Base-by-base conservation (phyloP, 371 early-diverging fungal species). In the Saksenaea oblongispora region DNA sequence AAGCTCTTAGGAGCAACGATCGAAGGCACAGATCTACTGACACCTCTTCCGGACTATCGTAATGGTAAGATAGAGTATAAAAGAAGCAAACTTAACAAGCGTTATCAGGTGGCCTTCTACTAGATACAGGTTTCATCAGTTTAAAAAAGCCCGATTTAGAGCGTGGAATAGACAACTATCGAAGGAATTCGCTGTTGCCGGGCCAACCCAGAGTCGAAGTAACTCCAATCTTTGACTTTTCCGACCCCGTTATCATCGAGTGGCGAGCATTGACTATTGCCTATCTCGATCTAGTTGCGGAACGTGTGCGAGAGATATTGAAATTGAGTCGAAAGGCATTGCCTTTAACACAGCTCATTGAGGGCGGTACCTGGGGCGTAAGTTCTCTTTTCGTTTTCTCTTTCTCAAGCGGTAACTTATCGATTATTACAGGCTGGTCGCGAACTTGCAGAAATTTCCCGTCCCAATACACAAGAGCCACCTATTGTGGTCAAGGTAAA, bases 181-280 rank as follows among this genome's bases (percentile, higher is more conserved):
- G 72, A 59, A 64, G 65, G 34, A 80, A 80, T 54, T 73, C 81
- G 18, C 59, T 78, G 1, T 62, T 76, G 34, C 74, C 78, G 11
- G 70, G 74, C 15, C 81, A 80, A 54, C 74, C 78, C 41, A 78
- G 74, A 55, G 56, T 80, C 14, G 81, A 80, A 57, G 82, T 78
- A 1, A 71, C 76, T 17, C 94, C 93, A 26, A 75, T 84, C 67
- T 94, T 94, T 73, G 87, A 89, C 22, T 89, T 88, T 57, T 75
- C 82, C 63, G 94, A 95, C 65, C 91, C 93, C 5, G 92, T 91
- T 3, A 85, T 96, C 18, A 85, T 92, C 51, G 96, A 96, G 75
- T 96, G 96, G 97, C 87, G 97, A 24, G 93, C 93, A 18, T 77
- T 95, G 74, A 96, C 97, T 0, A 91, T 95, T 17, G 88, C 87